phyloP scores from a whole-genome alignment of 1,284 basidiomycete species.

The Ceratobasidium sp. region DNA sequence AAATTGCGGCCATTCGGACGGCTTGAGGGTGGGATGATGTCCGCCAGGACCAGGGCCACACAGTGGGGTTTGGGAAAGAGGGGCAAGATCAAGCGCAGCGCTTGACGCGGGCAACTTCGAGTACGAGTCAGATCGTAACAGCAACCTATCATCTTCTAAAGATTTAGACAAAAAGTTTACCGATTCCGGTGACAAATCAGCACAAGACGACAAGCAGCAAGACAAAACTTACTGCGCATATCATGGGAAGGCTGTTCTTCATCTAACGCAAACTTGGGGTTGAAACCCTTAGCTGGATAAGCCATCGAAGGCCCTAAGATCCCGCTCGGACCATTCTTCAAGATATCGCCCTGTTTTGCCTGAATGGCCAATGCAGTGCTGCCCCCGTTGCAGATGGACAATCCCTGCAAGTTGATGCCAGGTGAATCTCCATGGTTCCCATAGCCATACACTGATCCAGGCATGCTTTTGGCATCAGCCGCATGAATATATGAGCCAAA shows the following conservation, averaged over 20 bases:
- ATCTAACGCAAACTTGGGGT: conserved; percentile 84
- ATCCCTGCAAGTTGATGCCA: conserved; percentile 43
- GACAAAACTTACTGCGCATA: conserved; percentile 79
- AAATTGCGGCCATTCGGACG: conserved; percentile 96
- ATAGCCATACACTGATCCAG: conserved; percentile 78
- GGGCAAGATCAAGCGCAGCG: conserved; percentile 92
- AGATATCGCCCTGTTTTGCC: conserved; percentile 20
- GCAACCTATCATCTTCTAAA: conserved; percentile 74
- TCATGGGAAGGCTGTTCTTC: conserved; percentile 71
- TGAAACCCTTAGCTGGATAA: conserved; percentile 22
- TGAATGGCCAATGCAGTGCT: neutral
- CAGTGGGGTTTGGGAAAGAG: conserved; percentile 84
- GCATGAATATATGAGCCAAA: conserved; percentile 60
- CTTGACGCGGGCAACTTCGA: conserved; percentile 86
- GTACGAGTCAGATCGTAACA: conserved; percentile 18
- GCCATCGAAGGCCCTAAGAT: conserved; percentile 27
- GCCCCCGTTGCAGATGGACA: conserved; percentile 37
- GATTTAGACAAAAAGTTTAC: conserved; percentile 92
- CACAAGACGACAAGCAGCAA: conserved; percentile 22
- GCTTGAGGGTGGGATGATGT: conserved; percentile 67
- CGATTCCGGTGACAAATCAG: conserved; percentile 70
- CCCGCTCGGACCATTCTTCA: conserved; percentile 34
- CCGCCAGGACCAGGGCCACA: conserved; percentile 71
- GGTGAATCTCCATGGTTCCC: conserved; percentile 47
- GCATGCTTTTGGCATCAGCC: conserved; percentile 87